phyloP scores from a whole-genome alignment of 2,329 filamentous ascomycete species.

The Verticillium klebahnii region DNA sequence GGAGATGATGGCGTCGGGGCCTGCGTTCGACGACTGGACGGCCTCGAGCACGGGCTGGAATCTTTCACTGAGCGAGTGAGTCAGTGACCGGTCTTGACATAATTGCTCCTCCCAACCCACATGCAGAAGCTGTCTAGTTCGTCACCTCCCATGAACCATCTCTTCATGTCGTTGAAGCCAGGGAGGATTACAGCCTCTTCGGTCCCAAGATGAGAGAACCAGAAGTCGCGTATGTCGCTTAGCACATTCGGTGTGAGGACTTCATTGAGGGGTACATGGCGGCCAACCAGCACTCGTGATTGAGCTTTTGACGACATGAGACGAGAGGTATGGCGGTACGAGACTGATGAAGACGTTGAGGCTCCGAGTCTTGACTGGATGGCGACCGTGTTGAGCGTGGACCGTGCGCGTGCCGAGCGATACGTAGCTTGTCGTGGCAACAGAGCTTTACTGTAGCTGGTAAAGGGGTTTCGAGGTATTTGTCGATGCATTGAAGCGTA shows the following conservation, averaged over 20 bases:
- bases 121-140: constrained; percentile 30
- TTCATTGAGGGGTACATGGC: not conserved
- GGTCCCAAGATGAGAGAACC: constrained; percentile 29
- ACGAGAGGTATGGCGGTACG: not conserved
- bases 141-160: constrained; percentile 29
- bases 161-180: constrained; percentile 17
- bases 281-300: not conserved
- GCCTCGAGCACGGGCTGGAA: constrained; percentile 28
- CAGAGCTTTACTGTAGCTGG: too few relatives aligned
- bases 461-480: too few relatives aligned
- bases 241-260: not conserved
- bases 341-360: not conserved
- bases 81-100: not conserved
- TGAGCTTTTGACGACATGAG: not conserved
- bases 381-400: not conserved
- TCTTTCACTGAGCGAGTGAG: constrained; percentile 17
- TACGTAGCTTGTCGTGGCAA: too few relatives aligned
- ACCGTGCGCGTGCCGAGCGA: too few relatives aligned
- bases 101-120: constrained; percentile 17
- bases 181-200: constrained; percentile 22
- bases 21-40: constrained; percentile 20
- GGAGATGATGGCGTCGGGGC: constrained; percentile 23
- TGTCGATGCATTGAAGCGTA: too few relatives aligned
- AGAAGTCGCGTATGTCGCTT: constrained; percentile 25
- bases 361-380: not conserved